A percentile compares a stretch with the other conserved stretches of the same genome.
phyloP scores from a whole-genome alignment of 2,329 filamentous ascomycete genomes.

The Fusarium lyarnte region DNA sequence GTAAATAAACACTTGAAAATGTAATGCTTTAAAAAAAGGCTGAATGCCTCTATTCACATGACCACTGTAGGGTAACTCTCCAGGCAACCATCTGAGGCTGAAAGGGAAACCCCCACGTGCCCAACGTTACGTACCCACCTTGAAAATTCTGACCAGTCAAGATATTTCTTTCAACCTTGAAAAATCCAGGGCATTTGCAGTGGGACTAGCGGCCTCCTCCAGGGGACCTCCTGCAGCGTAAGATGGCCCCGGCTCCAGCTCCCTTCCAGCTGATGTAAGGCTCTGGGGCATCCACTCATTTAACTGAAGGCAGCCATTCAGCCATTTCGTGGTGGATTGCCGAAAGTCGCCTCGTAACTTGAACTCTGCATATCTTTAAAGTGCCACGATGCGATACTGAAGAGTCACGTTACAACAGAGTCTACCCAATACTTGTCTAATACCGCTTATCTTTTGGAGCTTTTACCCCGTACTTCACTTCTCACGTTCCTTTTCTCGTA shows the following conservation, averaged over 20 bases:
- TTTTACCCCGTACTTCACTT: background rate
- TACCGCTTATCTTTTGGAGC: constrained; percentile 13
- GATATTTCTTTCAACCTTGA: background rate
- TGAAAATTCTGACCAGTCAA: constrained; percentile 17
- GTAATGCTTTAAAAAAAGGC: background rate
- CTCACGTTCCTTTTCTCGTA: constrained; percentile 19
- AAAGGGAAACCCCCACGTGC: constrained; percentile 38
- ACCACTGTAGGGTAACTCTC: constrained; percentile 18
- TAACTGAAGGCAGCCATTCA: constrained; percentile 26
- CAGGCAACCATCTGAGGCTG: constrained; percentile 26
- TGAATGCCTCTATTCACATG: background rate
- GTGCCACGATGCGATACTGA: constrained; percentile 41
- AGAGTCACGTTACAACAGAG: constrained; percentile 22
- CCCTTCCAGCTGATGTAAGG: constrained; percentile 35
- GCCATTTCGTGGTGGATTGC: constrained; percentile 27
- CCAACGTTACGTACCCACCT: constrained; percentile 24
- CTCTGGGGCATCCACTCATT: constrained; percentile 21
- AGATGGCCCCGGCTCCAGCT: constrained; percentile 4
- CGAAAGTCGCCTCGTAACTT: constrained; percentile 30
- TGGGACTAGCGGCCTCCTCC: constrained; percentile 24
- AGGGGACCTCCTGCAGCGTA: constrained; percentile 26
- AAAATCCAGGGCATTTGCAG: constrained; percentile 15
- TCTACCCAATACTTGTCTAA: background rate
- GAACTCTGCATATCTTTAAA: constrained; percentile 31
- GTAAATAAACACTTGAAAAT: background rate